phyloP scores from a whole-genome alignment of 148 eudicot species.

The Vaccinium macrocarpon region DNA sequence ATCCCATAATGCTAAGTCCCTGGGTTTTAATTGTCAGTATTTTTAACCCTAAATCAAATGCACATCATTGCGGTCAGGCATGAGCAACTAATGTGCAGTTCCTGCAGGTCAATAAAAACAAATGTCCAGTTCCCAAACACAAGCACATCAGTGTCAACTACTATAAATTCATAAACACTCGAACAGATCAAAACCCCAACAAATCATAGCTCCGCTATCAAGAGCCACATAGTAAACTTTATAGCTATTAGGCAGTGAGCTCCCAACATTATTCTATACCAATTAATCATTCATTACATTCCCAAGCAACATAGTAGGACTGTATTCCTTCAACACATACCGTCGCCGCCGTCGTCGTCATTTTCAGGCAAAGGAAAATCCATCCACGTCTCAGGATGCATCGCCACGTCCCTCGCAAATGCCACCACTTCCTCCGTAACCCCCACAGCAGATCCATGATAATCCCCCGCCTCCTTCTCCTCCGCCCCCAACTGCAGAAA shows the following conservation, averaged over 20 bases:
- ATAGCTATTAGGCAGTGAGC: too few species aligned
- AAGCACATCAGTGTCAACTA: not conserved
- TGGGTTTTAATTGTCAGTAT: not conserved
- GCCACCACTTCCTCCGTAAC: conserved; percentile 77
- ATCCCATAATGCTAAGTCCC: not conserved
- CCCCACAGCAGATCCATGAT: conserved; percentile 52
- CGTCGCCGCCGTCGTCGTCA: conserved; percentile 52
- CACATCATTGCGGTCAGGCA: not conserved
- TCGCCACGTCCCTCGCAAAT: conserved; percentile 60
- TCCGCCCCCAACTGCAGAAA: conserved; percentile 55
- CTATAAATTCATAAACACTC: not conserved
- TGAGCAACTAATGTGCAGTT: not conserved
- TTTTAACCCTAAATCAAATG: not conserved
- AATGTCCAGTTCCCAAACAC: too few species aligned
- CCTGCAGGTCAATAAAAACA: too few species aligned
- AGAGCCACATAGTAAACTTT: conserved; percentile 10
- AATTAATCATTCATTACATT: too few species aligned
- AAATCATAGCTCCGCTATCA: not conserved
- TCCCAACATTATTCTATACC: too few species aligned
- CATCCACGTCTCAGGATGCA: conserved; percentile 98
- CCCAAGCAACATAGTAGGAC: too few species aligned
- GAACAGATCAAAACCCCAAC: not conserved
- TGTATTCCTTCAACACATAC: conserved; percentile 1
- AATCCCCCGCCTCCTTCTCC: conserved; percentile 34
- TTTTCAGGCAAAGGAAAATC: conserved; percentile 78